Evolutionary conservation across 495 filamentous ascomycete species (phyloP), one percentile per base, ranked within the genome.

Genomic region (Hyaloscypha variabilis): DNA sequence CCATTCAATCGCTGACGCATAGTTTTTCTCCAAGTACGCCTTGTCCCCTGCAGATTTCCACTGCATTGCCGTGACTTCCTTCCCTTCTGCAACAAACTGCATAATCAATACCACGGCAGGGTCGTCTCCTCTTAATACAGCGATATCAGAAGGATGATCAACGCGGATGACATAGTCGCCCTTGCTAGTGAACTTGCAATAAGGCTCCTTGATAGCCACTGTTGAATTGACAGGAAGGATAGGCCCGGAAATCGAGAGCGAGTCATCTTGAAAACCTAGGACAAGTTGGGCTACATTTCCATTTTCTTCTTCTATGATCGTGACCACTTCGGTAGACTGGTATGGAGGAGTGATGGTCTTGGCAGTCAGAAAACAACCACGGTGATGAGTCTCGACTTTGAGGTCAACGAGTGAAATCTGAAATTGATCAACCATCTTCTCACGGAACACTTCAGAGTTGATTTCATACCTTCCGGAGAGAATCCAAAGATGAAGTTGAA

Each of bases 131-230:
- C 74, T 64, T 17, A 82, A 39, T 59, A 75, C 69, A 4, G 73
- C 67, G 24, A 85, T 59, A 63, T 86, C 82, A 13, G 77, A 80
- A 19, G 80, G 68, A 76, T 88, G 84, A 60, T 87, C 84, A 13
- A 86, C 81, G 11, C 82, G 76, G 19, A 87, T 63, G 3, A 70
- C 74, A 69, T 77, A 81, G 2, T 66, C 54, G 3, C 78, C 79
- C 59, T 79, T 67, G 2, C 66, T 67, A 58, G 70, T 78, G 0
- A 69, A 42, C 58, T 81, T 82, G 55, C 81, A 72, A 67, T 81
- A 86, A 3, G 84, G 83, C 63, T 86, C 84, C 68, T 86, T 86
- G 64, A 87, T 63, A 19, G 82, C 58, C 1, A 80, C 60, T 2
- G 83, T 71, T 1, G 55, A 71, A 4, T 77, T 76, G 21, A 70